These are phyloP conservation scores for Podaxis carcinomalis DNA, from an alignment of 768 basidiomycete genomes.

Conservation along the genomic window DNA sequence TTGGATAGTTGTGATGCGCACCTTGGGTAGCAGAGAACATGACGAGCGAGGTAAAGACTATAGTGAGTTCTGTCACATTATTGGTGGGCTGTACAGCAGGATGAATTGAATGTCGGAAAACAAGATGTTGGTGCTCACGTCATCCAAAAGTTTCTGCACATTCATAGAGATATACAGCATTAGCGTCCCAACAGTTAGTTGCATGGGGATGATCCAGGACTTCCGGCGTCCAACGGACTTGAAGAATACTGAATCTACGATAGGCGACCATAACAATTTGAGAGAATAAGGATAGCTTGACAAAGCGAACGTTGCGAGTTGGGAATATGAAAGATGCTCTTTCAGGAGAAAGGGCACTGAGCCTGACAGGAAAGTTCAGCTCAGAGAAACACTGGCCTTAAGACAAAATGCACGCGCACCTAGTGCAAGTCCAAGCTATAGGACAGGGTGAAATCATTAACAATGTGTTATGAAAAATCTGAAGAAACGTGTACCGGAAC, in stretches of 20 bases:
- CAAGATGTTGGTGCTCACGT: constrained; percentile 42
- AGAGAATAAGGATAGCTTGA: constrained; percentile 95
- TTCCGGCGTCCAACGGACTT: constrained; percentile 87
- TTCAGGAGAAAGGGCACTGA: constrained; percentile 95
- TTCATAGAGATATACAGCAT: constrained; percentile 77
- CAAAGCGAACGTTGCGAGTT: constrained; percentile 90
- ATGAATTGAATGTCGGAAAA: constrained; percentile 9
- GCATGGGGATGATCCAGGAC: constrained; percentile 99
- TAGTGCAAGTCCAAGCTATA: constrained; percentile 82
- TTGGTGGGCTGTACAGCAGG: constrained; percentile 62
- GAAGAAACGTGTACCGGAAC: constrained; percentile 64
- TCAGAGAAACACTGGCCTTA: constrained; percentile 2
- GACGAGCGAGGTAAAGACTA: constrained; percentile 84
- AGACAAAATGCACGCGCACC: constrained; percentile 36
- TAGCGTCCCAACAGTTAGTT: constrained; percentile 78
- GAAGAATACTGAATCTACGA: constrained; percentile 89
- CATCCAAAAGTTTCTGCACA: constrained; percentile 71
- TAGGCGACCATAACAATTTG: constrained; percentile 95
- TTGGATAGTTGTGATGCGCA: constrained; percentile 23
- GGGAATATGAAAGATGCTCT: constrained; percentile 94
- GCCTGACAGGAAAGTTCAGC: constrained; percentile 40
- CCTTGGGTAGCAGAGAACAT: constrained; percentile 97
- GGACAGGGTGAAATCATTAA: not conserved
- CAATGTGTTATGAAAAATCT: constrained; percentile 10
- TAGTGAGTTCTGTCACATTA: constrained; percentile 72